These are phyloP conservation scores for Colletotrichum aenigma DNA, from an alignment of 2,329 filamentous ascomycete species.

Conservation along the genomic window DNA sequence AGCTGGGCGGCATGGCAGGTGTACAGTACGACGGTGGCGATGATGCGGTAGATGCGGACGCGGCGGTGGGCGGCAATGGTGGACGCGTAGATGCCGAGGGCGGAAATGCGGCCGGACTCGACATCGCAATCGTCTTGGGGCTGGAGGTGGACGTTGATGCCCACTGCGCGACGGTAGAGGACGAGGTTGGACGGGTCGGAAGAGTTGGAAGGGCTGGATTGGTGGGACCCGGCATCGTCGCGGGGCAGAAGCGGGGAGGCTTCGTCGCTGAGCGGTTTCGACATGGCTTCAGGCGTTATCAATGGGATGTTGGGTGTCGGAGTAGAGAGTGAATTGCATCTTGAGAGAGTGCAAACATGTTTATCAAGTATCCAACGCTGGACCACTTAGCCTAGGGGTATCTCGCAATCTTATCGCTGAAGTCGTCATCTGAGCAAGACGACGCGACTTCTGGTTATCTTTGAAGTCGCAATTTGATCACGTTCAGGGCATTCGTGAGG, in stretches of 20 bases:
- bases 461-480: not conserved
- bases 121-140: slow-evolving; percentile 27
- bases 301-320: not conserved
- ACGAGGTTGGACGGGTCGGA: slow-evolving; percentile 42
- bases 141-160: slow-evolving; percentile 39
- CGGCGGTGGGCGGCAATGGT: slow-evolving; percentile 36
- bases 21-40: slow-evolving; percentile 43
- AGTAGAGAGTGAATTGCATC: not conserved
- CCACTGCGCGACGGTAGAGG: slow-evolving; percentile 47
- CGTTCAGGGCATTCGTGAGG: not conserved
- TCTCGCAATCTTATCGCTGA: not conserved
- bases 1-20: slow-evolving; percentile 48
- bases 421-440: not conserved
- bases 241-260: not conserved
- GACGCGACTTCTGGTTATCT: not conserved
- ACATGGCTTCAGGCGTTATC: not conserved
- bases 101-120: slow-evolving; percentile 36
- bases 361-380: not conserved
- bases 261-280: not conserved
- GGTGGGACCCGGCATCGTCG: not conserved
- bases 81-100: slow-evolving; percentile 45
- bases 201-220: not conserved
- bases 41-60: slow-evolving; percentile 35
- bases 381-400: not conserved
- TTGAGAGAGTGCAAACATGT: not conserved